Percentiles rank a stretch among this genome's conserved stretches.
phyloP scores from a whole-genome alignment of 2,329 filamentous ascomycete species.

The Penicillium sp. region DNA sequence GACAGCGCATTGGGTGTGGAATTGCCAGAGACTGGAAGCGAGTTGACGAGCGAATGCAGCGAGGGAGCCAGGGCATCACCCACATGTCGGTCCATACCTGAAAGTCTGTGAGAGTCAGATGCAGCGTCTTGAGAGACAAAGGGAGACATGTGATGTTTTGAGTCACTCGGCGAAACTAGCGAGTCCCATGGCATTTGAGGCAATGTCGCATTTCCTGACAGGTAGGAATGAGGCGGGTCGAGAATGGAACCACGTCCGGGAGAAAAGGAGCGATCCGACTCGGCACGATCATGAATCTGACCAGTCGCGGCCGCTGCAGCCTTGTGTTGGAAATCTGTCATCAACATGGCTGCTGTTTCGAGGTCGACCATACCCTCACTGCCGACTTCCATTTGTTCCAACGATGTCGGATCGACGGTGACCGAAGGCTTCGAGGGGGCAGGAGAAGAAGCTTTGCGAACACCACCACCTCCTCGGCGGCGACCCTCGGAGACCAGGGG shows the following conservation, averaged over 20 bases:
- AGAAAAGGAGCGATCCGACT: conserved; percentile 68
- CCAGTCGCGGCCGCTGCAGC: conserved; percentile 69
- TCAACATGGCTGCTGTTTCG: conserved; percentile 97
- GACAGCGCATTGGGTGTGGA: conserved; percentile 76
- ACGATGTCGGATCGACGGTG: conserved; percentile 79
- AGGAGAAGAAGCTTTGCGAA: conserved; percentile 43
- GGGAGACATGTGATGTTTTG: conserved; percentile 71
- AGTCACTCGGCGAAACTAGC: conserved; percentile 75
- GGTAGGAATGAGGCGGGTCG: conserved; percentile 77
- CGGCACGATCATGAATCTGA: conserved; percentile 53
- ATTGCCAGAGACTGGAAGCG: conserved; percentile 70
- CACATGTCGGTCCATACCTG: conserved; percentile 68
- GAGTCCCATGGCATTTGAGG: conserved; percentile 92
- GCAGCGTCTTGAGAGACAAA: conserved; percentile 68
- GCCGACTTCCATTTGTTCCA: conserved; percentile 91
- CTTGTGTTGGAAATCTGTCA: conserved; percentile 98
- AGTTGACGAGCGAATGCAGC: conserved; percentile 74
- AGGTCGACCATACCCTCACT: conserved; percentile 92
- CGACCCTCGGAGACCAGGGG: conserved; percentile 94
- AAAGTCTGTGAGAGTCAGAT: conserved; percentile 64
- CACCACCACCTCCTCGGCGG: conserved; percentile 57
- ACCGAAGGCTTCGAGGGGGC: conserved; percentile 76
- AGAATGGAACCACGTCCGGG: conserved; percentile 73
- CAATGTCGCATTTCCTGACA: conserved; percentile 77
- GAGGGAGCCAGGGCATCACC: conserved; percentile 67